Percentiles rank a stretch among this genome's conserved stretches.
phyloP scores from a whole-genome alignment of 2,329 filamentous ascomycete species.

The Ophioceras dolichostomum region DNA sequence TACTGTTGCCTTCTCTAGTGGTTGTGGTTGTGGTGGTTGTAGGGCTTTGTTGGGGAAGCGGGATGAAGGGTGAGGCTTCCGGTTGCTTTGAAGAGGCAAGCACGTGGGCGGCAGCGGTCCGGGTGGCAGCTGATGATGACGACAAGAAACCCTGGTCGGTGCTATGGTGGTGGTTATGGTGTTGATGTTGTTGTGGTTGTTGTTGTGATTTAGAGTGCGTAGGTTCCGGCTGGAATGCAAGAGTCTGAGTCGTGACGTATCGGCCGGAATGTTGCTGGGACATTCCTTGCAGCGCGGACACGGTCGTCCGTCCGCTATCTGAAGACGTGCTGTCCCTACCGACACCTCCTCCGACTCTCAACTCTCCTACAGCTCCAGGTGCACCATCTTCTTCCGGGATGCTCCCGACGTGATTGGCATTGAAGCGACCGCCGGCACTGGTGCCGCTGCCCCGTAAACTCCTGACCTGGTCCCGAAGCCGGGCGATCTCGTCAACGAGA shows the following conservation, averaged over 20 bases:
- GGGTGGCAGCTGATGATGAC: no score
- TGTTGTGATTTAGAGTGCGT: no score
- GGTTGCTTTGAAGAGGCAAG: neutral
- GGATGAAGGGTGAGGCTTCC: conserved; percentile 1
- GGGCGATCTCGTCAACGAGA: conserved; percentile 25
- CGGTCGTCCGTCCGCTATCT: neutral
- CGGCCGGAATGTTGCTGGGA: no score
- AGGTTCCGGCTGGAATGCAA: neutral
- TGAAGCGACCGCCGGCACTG: neutral
- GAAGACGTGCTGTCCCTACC: neutral
- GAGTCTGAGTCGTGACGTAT: neutral
- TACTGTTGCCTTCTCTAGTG: no score
- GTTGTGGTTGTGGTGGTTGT: conserved; percentile 5
- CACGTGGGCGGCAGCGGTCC: no score
- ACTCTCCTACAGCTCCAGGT: neutral
- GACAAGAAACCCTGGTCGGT: no score
- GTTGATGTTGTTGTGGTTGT: no score
- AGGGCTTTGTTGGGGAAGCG: neutral
- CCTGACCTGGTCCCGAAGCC: conserved; percentile 6
- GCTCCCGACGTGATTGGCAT: neutral
- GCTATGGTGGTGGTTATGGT: no score
- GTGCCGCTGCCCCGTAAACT: no score
- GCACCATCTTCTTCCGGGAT: neutral
- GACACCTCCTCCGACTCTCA: neutral
- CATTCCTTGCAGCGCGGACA: neutral